Evolutionary conservation across 495 filamentous ascomycete genomes (phyloP), one percentile per base, ranked within the genome.

Genomic region (Aspergillus taichungensis): DNA sequence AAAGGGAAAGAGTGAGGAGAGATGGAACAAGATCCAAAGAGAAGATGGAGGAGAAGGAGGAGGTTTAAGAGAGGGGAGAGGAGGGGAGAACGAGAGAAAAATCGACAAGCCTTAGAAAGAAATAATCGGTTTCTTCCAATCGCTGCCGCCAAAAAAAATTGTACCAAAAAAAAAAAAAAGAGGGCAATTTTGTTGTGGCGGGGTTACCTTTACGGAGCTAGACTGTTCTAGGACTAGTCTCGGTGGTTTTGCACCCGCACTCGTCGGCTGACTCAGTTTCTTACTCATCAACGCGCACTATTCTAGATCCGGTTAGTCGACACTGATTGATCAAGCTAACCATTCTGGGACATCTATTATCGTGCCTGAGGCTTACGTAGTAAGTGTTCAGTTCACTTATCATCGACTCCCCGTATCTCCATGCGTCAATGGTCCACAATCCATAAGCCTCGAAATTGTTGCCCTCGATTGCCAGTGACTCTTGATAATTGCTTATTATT

Each of bases 161-260:
- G 51, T 54, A 52, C 47, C 53, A 44, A 40, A 51, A 51, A 55
- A 51, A 55, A 53, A 56, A 54, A 60, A 58, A 57, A 59, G 43
- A 49, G 46, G 34, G 42, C 45, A 45, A 46, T 55, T 62, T 61
- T 63, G 61, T 64, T 64, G 60, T 64, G 64, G 63, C 61, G 65
- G 64, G 61, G 59, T 55, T 43, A 24, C 18, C 18, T 49, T 14
- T 33, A 32, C 34, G 58, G 60, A 62, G 58, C 65, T 68, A 66
- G 52, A 13, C 56, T 46, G 13, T 9, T 48, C 56, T 13, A 1
- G 57, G 64, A 34, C 55, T 68, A 71, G 67, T 43, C 55, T 41
- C 8, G 45, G 41, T 32, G 14, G 36, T 13, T 14, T 30, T 30
- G 39, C 37, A 12, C 40, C 10, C 36, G 8, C 18, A 24, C 18